Evolutionary conservation across 2,329 filamentous ascomycete species (phyloP).

Genomic region (Aspergillus eucalypticola): DNA sequence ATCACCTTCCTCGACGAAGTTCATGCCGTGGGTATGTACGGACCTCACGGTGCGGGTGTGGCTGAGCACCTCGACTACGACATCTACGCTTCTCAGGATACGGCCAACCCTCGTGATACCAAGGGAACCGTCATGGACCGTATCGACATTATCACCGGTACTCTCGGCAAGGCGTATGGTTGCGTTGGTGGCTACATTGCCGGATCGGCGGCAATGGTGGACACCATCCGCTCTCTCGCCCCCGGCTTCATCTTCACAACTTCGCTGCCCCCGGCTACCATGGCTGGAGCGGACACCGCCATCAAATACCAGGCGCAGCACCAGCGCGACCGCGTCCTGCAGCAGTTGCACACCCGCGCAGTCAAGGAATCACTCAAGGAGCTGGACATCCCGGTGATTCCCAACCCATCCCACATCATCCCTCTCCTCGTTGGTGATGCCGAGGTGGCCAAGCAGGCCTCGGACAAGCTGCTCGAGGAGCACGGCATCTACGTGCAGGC

Average conservation of each 20-base stretch:
- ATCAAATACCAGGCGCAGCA: constrained; percentile 92
- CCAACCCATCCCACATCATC: constrained; percentile 95
- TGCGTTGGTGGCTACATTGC: constrained; percentile 98
- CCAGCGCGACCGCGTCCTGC: constrained; percentile 81
- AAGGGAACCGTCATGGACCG: constrained; percentile 90
- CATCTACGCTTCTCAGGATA: constrained; percentile 72
- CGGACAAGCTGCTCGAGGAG: constrained; percentile 84
- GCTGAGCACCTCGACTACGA: constrained; percentile 97
- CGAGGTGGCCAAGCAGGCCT: constrained; percentile 86
- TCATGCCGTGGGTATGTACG: constrained; percentile 98
- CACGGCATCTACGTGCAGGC: constrained; percentile 96
- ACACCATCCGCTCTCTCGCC: constrained; percentile 89
- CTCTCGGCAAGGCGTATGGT: constrained; percentile 94
- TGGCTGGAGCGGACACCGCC: constrained; percentile 88
- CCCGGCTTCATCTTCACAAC: constrained; percentile 99
- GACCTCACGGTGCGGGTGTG: constrained; percentile 90
- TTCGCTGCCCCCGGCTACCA: constrained; percentile 89
- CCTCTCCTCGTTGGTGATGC: constrained; percentile 93
- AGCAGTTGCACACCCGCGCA: constrained; percentile 93
- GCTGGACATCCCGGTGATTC: constrained; percentile 91
- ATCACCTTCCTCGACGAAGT: constrained; percentile 98
- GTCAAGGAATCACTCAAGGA: constrained; percentile 81
- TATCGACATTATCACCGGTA: constrained; percentile 96
- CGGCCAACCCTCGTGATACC: constrained; percentile 46
- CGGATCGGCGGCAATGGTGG: constrained; percentile 80